phyloP scores from a whole-genome alignment of 805 yeast genomes.

The Zygotorulaspora florentina region DNA sequence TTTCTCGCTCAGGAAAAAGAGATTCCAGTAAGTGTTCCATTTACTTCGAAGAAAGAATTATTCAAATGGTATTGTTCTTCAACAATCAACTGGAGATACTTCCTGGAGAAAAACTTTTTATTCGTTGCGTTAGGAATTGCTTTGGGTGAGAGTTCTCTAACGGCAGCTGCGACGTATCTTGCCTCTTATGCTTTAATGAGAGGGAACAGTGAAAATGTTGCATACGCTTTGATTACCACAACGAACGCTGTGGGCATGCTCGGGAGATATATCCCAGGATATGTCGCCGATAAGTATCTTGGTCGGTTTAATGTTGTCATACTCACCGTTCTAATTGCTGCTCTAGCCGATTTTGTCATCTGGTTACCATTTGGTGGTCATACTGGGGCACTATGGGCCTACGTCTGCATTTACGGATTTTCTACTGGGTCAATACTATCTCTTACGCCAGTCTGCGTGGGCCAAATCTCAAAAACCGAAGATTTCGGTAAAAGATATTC shows the following conservation, averaged over 20 bases:
- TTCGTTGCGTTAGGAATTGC: constrained; percentile 43
- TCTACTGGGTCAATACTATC: constrained; percentile 54
- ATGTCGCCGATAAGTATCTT: constrained; percentile 40
- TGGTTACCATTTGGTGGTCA: constrained; percentile 44
- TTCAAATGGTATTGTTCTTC: constrained; percentile 28
- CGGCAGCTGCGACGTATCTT: constrained; percentile 46
- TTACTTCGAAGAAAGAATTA: constrained; percentile 36
- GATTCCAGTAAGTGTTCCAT: constrained; percentile 30
- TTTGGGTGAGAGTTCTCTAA: constrained; percentile 44
- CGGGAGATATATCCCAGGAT: constrained; percentile 45
- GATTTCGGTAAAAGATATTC: constrained; percentile 55
- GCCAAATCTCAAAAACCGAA: constrained; percentile 52
- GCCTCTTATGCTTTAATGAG: constrained; percentile 50
- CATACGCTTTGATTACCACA: constrained; percentile 47
- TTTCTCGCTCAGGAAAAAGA: constrained; percentile 41
- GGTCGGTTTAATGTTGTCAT: constrained; percentile 54
- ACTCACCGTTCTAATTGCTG: constrained; percentile 34
- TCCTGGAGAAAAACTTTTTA: constrained; percentile 43
- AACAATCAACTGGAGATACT: constrained; percentile 33
- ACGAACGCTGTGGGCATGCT: constrained; percentile 44
- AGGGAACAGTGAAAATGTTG: constrained; percentile 42
- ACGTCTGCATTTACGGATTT: constrained; percentile 50
- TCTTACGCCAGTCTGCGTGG: constrained; percentile 55
- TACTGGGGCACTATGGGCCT: constrained; percentile 40
- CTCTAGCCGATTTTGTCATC: constrained; percentile 35